A percentile compares a stretch with the other conserved stretches of the same genome.
phyloP scores from a whole-genome alignment of 208 protist genomes.

The Porcisia hertigi region DNA sequence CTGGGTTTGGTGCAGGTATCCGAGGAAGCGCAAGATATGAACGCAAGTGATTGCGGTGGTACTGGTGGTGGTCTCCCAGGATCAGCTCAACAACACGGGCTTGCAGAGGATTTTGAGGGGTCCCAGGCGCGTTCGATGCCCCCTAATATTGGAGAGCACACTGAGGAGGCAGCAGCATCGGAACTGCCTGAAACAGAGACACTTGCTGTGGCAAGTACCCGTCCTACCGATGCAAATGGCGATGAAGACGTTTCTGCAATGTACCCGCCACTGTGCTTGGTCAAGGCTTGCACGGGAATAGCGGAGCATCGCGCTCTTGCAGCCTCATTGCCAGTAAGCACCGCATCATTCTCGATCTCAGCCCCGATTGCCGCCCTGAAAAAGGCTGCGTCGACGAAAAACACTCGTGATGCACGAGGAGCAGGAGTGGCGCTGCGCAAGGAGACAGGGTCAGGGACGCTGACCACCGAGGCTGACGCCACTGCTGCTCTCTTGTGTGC shows the following conservation, averaged over 20 bases:
- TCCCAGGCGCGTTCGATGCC: neutral
- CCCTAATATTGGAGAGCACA: neutral
- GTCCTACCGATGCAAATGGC: neutral
- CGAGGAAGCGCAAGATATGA: neutral
- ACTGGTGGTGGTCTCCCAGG: neutral
- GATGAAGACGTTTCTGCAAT: neutral
- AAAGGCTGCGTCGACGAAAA: neutral
- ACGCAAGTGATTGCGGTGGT: neutral
- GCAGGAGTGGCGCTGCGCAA: neutral
- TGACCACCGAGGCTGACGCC: neutral
- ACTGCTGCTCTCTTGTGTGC: neutral
- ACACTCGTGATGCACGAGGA: neutral
- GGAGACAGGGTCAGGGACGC: neutral
- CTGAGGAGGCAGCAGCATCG: neutral
- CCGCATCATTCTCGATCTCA: neutral
- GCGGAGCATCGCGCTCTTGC: neutral
- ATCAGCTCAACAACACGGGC: neutral
- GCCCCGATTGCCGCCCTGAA: neutral
- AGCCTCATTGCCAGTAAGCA: neutral
- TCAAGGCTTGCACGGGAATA: neutral
- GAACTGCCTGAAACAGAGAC: neutral
- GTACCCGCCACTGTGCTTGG: neutral
- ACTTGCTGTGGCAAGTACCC: neutral
- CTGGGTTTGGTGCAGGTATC: neutral
- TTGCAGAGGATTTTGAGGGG: neutral